Percentiles rank a stretch among this genome's conserved stretches.
Evolutionary conservation across 306 rosid species (phyloP).

Genomic region (Boehmeria nivea): DNA sequence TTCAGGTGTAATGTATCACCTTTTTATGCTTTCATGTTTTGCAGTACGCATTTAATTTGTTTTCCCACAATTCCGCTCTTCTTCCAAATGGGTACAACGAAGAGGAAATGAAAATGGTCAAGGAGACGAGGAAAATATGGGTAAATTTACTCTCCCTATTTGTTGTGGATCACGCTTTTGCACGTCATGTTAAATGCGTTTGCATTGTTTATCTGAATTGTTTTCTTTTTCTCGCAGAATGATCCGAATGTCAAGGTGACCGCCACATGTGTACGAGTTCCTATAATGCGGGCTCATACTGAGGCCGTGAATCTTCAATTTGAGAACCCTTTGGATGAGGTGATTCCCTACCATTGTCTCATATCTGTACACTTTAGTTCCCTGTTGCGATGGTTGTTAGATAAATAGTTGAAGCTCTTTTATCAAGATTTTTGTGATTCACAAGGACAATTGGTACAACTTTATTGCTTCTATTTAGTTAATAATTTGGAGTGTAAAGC

Average conservation of each 20-base stretch:
- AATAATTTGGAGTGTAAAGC: too few relatives aligned
- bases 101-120: constrained; percentile 97
- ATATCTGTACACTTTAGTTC: too few relatives aligned
- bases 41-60: constrained; percentile 97
- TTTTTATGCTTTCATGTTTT: constrained; percentile 23
- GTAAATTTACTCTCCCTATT: constrained; percentile 31
- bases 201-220: neutral
- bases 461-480: too few relatives aligned
- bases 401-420: too few relatives aligned
- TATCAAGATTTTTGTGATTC: too few relatives aligned
- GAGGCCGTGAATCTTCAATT: constrained; percentile 96
- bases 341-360: too few relatives aligned
- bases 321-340: constrained; percentile 89
- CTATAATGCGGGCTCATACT: constrained; percentile 98
- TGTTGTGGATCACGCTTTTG: neutral
- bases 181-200: neutral
- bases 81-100: constrained; percentile 90
- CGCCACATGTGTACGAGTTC: constrained; percentile 93
- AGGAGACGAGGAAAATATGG: constrained; percentile 96
- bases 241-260: constrained; percentile 77
- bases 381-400: too few relatives aligned
- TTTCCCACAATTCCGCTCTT: constrained; percentile 84
- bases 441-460: too few relatives aligned
- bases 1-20: neutral
- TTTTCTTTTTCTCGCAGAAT: constrained; percentile 42